Percentiles rank a stretch among this genome's conserved stretches.
Evolutionary conservation across 2,329 filamentous ascomycete species (phyloP).

Genomic region (Colletotrichum sp.): DNA sequence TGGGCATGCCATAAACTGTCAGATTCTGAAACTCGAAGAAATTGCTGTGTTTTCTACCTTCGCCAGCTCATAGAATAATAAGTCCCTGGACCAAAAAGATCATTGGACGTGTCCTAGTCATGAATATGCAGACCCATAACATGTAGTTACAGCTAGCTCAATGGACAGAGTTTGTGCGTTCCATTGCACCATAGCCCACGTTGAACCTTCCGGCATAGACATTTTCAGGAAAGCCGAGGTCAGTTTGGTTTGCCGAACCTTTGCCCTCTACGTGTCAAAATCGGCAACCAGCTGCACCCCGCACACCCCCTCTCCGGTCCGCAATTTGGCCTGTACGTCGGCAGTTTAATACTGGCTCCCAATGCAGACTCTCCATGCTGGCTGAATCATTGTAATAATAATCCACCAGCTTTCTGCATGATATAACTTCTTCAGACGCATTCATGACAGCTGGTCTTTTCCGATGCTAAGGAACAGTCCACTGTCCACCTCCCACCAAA

Average conservation of each 20-base stretch:
- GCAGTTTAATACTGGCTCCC: not conserved
- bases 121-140: not conserved
- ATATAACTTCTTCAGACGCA: not conserved
- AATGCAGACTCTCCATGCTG: not conserved
- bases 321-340: not conserved
- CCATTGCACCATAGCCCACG: not conserved
- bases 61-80: not conserved
- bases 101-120: not conserved
- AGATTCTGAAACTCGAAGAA: not conserved
- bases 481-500: no score
- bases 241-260: not conserved
- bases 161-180: not conserved
- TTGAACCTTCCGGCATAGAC: not conserved
- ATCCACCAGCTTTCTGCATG: not conserved
- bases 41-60: not conserved
- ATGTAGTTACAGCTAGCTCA: not conserved
- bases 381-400: not conserved
- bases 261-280: not conserved
- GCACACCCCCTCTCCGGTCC: not conserved
- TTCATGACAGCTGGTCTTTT: not conserved
- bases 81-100: not conserved
- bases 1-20: not conserved
- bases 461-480: not conserved
- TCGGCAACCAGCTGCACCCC: not conserved
- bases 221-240: not conserved